phyloP scores from a whole-genome alignment of 176 grass and related monocot genomes.

The Carex cristatella region DNA sequence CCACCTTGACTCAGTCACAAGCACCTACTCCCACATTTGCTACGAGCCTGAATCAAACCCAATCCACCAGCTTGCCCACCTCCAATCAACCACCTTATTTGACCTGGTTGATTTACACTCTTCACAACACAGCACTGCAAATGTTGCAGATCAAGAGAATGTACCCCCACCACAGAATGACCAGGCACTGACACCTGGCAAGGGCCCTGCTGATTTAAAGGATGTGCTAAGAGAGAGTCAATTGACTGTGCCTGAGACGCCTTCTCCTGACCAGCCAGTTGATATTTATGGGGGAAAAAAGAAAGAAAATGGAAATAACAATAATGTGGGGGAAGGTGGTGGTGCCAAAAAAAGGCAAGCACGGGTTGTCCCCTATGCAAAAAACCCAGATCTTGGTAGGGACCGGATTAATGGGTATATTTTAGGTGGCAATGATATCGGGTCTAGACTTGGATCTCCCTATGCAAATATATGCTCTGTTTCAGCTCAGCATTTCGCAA shows the following conservation, averaged over 20 bases:
- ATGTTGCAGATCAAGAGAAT: slow-evolving; percentile 66
- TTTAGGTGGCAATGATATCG: slow-evolving; percentile 48
- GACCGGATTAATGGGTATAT: slow-evolving; percentile 50
- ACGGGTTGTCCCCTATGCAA: slow-evolving; percentile 48
- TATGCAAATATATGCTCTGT: slow-evolving; percentile 79
- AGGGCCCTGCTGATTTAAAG: slow-evolving; percentile 50
- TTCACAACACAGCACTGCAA: slow-evolving; percentile 15
- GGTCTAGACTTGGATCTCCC: slow-evolving; percentile 60
- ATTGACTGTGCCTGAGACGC: slow-evolving; percentile 90
- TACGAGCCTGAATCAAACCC: slow-evolving; percentile 54
- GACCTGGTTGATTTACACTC: slow-evolving; percentile 64
- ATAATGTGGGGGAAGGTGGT: slow-evolving; percentile 30
- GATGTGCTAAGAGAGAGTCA: slow-evolving; percentile 75
- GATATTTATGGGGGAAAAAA: slow-evolving; percentile 68
- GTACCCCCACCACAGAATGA: slow-evolving; percentile 61
- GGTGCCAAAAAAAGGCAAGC: slow-evolving; percentile 83
- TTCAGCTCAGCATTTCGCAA: slow-evolving; percentile 80
- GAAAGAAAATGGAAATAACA: slow-evolving; percentile 71
- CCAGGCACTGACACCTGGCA: slow-evolving; percentile 71
- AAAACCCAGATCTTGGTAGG: slow-evolving; percentile 29
- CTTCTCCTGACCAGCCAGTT: slow-evolving; percentile 83
- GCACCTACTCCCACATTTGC: slow-evolving; percentile 83
- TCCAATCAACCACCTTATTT: slow-evolving; percentile 48
- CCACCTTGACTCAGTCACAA: slow-evolving; percentile 82
- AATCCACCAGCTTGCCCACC: slow-evolving; percentile 48